Conservation (phyloP, 345 rosid genomes). For the Raphanus raphanistrum region DNA sequence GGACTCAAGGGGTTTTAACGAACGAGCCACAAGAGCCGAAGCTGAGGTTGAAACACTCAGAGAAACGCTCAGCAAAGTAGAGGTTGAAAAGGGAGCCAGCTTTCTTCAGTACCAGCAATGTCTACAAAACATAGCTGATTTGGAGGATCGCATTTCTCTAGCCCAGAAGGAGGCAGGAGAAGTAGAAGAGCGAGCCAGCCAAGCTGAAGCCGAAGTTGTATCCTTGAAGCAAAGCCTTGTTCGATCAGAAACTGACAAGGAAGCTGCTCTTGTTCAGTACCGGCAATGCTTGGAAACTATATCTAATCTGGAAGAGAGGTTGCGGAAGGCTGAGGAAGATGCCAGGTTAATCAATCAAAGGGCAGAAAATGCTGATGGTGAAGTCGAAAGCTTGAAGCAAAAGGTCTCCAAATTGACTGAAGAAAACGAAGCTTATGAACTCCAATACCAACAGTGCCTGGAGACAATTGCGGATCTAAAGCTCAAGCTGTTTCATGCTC, state of each 20-base stretch:
- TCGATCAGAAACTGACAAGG: conserved; percentile 66
- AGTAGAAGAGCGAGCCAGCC: conserved; percentile 55
- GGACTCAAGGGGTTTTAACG: conserved; percentile 57
- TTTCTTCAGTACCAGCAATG: conserved; percentile 73
- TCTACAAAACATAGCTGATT: conserved; percentile 61
- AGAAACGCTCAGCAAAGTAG: conserved; percentile 59
- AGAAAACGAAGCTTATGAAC: conserved; percentile 68
- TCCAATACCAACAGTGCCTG: conserved; percentile 70
- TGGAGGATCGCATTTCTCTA: conserved; percentile 55
- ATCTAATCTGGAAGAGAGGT: conserved; percentile 57
- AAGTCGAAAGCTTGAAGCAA: conserved; percentile 67
- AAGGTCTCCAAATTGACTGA: conserved; percentile 53
- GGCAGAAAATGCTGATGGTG: conserved; percentile 67
- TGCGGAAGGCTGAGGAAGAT: conserved; percentile 62
- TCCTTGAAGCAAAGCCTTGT: conserved; percentile 57
- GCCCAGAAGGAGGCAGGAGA: conserved; percentile 63
- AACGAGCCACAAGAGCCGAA: conserved; percentile 75
- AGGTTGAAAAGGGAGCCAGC: conserved; percentile 61
- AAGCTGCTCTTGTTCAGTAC: conserved; percentile 56
- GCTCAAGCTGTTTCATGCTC: conserved; percentile 54
- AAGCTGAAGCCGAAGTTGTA: conserved; percentile 61
- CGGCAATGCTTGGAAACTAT: conserved; percentile 58
- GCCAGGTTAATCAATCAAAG: conserved; percentile 47
- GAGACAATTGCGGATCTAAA: conserved; percentile 71
- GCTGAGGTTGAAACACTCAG: conserved; percentile 67